Base-by-base conservation (phyloP, 208 protist genomes). In the Lotmaria passim region DNA sequence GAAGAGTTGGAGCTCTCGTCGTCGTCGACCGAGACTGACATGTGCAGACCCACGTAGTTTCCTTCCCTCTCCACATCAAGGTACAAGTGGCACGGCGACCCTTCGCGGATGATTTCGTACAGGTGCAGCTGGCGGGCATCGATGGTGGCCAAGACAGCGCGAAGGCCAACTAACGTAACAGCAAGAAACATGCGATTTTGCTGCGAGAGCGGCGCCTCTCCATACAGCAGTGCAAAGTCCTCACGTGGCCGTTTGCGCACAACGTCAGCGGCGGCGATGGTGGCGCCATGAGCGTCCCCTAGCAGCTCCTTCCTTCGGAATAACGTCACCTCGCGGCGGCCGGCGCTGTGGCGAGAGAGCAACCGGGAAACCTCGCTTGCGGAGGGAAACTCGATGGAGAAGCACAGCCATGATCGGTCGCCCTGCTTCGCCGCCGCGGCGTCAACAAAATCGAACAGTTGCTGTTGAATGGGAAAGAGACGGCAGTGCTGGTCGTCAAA, bases 371-470 rank as follows among this genome's bases (percentile, higher is more conserved):
- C 81, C 17, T 88, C 83, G 5, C 73, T 56, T 26, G 88, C 81
- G 11, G 90, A 92, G 0, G 83, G 83, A 63, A 95, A 88, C 61
- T 95, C 90, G 23, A 95, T 86, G 21, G 84, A 84, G 63, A 95
- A 95, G 38, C 86, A 89, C 24, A 87, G 69, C 87, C 87, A 95
- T 12, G 24, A 21, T 11, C 33, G 21, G 19, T 41, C 44, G 23
- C 34, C 7, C 4, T 47, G 7, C 1, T 6, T 7, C 17, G 47
- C 38, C 14, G 17, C 36, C 33, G 38, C 23, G 6, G 26, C 23
- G 65, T 95, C 90, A 5, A 95, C 78, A 46, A 93, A 95, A 23
- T 86, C 81, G 62, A 95, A 93, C 11, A 95, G 73, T n/a, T 93
- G 70, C 50, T 89, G 75, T 48, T 95, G 90, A 10, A 81, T 65